A percentile compares a stretch with the other conserved stretches of the same genome.
These are phyloP conservation scores for Isabelozyma heimii DNA, from an alignment of 805 yeast genomes.

Conservation along the genomic window DNA sequence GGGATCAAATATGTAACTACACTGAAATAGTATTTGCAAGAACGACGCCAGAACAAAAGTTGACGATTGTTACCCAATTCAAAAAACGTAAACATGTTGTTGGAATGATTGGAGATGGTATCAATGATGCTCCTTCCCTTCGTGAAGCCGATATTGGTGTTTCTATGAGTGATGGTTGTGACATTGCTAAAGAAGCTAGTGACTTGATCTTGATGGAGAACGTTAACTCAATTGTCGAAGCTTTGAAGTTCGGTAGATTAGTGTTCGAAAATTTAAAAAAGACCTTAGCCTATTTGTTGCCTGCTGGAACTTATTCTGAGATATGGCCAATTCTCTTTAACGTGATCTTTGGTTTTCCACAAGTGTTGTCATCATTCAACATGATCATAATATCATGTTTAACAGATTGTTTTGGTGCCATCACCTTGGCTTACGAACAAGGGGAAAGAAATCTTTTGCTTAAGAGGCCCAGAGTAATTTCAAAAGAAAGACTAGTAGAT, in stretches of 20 bases:
- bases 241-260: conserved; percentile 41
- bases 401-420: conserved; percentile 47
- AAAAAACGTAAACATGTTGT: conserved; percentile 28
- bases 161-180: conserved; percentile 21
- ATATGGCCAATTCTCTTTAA: conserved; percentile 50
- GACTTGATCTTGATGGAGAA: conserved; percentile 28
- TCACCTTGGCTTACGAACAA: conserved; percentile 42
- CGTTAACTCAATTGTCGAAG: conserved; percentile 24
- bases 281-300: conserved; percentile 45
- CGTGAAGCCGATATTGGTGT: conserved; percentile 35
- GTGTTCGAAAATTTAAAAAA: conserved; percentile 50
- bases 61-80: conserved; percentile 46
- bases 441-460: conserved; percentile 41
- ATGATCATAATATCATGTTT: conserved; percentile 50
- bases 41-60: conserved; percentile 51
- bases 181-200: conserved; percentile 38
- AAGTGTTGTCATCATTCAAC: conserved; percentile 44
- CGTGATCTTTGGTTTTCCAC: conserved; percentile 48
- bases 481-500: conserved; percentile 41
- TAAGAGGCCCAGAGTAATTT: conserved; percentile 41
- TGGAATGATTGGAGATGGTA: conserved; percentile 37
- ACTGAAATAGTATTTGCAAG: conserved; percentile 40
- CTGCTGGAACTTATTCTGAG: conserved; percentile 55
- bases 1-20: conserved; percentile 38
- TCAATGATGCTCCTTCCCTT: conserved; percentile 34